These are phyloP conservation scores for Orychophragmus violaceus DNA, from an alignment of 345 rosid genomes.

Conservation along the genomic window DNA sequence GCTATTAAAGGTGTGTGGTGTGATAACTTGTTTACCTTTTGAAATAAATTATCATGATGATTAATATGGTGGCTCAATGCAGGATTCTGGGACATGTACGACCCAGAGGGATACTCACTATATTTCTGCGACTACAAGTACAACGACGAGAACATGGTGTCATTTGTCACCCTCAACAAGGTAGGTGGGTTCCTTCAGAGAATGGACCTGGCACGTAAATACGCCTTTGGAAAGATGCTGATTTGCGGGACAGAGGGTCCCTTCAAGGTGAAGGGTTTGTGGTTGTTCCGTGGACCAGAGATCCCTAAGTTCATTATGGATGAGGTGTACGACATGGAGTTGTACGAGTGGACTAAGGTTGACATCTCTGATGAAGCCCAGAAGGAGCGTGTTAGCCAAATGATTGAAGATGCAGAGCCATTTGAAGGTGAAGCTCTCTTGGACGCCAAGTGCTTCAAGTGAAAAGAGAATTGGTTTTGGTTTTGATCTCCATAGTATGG, in stretches of 20 bases:
- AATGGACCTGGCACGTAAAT: slow-evolving; percentile 94
- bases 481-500: not conserved
- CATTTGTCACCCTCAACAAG: slow-evolving; percentile 88
- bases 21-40: not conserved
- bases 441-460: not conserved
- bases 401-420: slow-evolving; percentile 91
- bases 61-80: no score
- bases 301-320: slow-evolving; percentile 74
- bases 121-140: slow-evolving; percentile 98
- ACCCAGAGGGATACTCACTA: slow-evolving; percentile 91
- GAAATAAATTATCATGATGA: not conserved
- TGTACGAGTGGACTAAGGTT: slow-evolving; percentile 87
- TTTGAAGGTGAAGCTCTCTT: not conserved
- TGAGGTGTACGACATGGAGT: slow-evolving; percentile 96
- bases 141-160: slow-evolving; percentile 85
- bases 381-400: slow-evolving; percentile 88
- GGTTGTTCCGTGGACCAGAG: slow-evolving; percentile 94
- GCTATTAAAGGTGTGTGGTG: slow-evolving; percentile 72
- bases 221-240: slow-evolving; percentile 91
- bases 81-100: slow-evolving; percentile 99
- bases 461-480: not conserved
- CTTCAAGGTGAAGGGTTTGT: slow-evolving; percentile 84
- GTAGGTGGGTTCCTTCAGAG: slow-evolving; percentile 93
- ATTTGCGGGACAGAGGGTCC: slow-evolving; percentile 73
- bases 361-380: slow-evolving; percentile 74